Conservation (phyloP, 1,284 basidiomycete species). For the Puccinia horiana region DNA sequence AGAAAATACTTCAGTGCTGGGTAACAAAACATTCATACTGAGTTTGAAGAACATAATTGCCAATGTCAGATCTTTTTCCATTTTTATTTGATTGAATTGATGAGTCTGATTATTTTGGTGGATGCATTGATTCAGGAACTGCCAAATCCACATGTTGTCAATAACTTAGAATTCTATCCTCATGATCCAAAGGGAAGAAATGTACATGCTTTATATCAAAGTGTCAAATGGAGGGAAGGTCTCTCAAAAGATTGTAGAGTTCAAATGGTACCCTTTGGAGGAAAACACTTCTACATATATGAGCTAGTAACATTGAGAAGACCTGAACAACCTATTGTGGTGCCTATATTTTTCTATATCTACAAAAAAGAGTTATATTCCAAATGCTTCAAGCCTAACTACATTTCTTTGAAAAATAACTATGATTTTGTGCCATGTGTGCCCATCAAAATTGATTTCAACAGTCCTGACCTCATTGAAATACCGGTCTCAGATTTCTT, state of each 20-base stretch:
- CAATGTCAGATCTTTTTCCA: no score
- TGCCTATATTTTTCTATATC: background rate
- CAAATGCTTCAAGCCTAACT: background rate
- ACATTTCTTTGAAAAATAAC: no score
- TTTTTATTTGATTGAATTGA: no score
- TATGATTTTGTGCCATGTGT: background rate
- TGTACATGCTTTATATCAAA: background rate
- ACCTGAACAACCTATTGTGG: background rate
- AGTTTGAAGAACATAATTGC: no score
- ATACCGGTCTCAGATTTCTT: background rate
- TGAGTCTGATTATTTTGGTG: no score
- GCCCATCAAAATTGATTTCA: background rate
- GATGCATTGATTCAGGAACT: no score
- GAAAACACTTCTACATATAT: conserved; percentile 15
- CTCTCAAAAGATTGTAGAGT: background rate
- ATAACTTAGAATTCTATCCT: background rate
- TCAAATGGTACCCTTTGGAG: background rate
- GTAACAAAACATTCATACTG: no score
- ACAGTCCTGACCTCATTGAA: background rate
- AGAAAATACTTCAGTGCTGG: no score
- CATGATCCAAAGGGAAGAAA: conserved; percentile 1
- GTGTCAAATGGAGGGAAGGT: background rate
- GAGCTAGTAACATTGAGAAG: background rate
- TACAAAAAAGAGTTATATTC: background rate
- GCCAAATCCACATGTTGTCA: background rate